phyloP scores from a whole-genome alignment of 345 rosid genomes.

The Boechera retrofracta region DNA sequence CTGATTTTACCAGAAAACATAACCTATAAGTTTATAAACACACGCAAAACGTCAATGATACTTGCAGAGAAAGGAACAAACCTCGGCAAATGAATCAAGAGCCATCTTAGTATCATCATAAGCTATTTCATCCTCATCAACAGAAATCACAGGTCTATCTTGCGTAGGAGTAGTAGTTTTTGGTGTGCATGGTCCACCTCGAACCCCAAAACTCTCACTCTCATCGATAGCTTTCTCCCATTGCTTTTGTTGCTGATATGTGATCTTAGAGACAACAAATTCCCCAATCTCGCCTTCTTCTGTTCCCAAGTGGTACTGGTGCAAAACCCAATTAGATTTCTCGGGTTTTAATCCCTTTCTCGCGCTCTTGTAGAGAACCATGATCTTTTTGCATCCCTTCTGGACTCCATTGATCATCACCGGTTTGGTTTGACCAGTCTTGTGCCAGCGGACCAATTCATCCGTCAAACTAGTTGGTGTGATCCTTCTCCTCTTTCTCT shows the following conservation, averaged over 20 bases:
- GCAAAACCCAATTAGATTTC: conserved; percentile 83
- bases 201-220: conserved; percentile 42
- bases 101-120: conserved; percentile 15
- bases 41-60: not conserved
- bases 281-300: conserved; percentile 72
- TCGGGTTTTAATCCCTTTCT: conserved; percentile 66
- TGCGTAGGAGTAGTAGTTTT: conserved; percentile 56
- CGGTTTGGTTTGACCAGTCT: conserved; percentile 87
- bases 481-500: conserved; percentile 78
- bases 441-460: conserved; percentile 86
- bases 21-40: not conserved
- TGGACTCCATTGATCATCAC: conserved; percentile 66
- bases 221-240: conserved; percentile 47
- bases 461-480: conserved; percentile 45
- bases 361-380: conserved; percentile 82
- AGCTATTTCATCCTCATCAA: conserved; percentile 7
- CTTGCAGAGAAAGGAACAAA: conserved; percentile 31
- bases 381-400: conserved; percentile 78
- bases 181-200: conserved; percentile 66
- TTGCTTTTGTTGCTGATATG: conserved; percentile 61
- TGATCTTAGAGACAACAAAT: conserved; percentile 76
- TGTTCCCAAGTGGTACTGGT: conserved; percentile 84
- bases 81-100: conserved; percentile 30
- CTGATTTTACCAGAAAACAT: conserved; percentile 43
- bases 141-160: conserved; percentile 34